Conservation (phyloP, 306 rosid genomes). For the Sicyos edulis region DNA sequence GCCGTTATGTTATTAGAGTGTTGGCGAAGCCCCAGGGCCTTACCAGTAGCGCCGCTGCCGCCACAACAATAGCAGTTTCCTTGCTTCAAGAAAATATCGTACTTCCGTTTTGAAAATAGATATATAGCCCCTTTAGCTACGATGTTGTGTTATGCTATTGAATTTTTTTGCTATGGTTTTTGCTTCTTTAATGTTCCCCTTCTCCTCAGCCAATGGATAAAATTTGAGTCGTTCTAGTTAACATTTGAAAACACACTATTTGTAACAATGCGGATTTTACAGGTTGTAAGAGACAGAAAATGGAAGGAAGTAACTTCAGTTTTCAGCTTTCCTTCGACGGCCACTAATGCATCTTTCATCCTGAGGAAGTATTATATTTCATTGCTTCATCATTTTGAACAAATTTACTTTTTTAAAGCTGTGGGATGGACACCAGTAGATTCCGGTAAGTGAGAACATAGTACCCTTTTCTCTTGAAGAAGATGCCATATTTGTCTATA, state of each 20-base stretch:
- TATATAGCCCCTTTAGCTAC: no score
- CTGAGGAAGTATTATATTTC: conserved; percentile 74
- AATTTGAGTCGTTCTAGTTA: background rate
- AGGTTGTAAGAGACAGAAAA: conserved; percentile 66
- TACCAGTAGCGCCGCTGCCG: no score
- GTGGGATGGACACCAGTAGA: conserved; percentile 35
- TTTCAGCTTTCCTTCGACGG: conserved; percentile 89
- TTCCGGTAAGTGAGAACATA: conserved; percentile 30
- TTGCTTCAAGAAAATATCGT: no score
- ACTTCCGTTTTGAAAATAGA: no score
- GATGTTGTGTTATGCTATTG: no score
- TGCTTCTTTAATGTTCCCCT: background rate
- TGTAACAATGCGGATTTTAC: conserved; percentile 23
- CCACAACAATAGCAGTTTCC: no score
- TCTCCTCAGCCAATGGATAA: background rate
- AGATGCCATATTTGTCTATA: background rate
- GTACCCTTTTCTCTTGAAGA: conserved; percentile 9
- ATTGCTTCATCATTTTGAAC: conserved; percentile 76
- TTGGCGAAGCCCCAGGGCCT: no score
- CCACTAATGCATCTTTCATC: conserved; percentile 90
- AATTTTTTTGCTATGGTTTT: background rate
- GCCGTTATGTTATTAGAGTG: no score
- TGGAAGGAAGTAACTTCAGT: conserved; percentile 85
- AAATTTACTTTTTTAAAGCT: conserved; percentile 61
- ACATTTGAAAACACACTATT: background rate